Percentiles rank a stretch among this genome's conserved stretches.
These are phyloP conservation scores for Lecanicillium sp. DNA, from an alignment of 2,329 filamentous ascomycete genomes.

Conservation along the genomic window DNA sequence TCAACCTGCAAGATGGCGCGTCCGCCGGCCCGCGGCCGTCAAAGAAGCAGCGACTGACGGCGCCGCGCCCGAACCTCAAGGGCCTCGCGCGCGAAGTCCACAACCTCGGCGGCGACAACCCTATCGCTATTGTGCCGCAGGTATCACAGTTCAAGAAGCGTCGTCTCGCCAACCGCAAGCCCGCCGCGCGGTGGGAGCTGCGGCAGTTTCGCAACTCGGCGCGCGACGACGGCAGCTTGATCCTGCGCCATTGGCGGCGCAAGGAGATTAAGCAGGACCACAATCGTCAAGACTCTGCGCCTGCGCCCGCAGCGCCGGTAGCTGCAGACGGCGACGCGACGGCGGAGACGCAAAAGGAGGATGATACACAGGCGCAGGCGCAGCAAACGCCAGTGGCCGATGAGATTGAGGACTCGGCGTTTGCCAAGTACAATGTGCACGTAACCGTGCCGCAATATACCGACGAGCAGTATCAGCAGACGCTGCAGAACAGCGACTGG, in stretches of 20 bases:
- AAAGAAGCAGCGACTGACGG: conserved; percentile 68
- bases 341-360: conserved; percentile 12
- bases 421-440: conserved; percentile 82
- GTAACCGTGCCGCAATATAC: conserved; percentile 74
- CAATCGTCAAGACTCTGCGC: too few relatives aligned
- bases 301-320: conserved; percentile 9
- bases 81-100: conserved; percentile 60
- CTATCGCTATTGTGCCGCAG: conserved; percentile 58
- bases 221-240: conserved; percentile 57
- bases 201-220: conserved; percentile 70
- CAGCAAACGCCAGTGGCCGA: conserved; percentile 12
- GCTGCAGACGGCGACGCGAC: conserved; percentile 13
- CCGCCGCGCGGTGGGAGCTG: conserved; percentile 57
- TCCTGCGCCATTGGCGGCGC: conserved; percentile 74
- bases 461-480: conserved; percentile 75
- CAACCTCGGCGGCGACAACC: conserved; percentile 57
- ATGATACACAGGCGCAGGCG: conserved; percentile 14
- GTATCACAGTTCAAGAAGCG: conserved; percentile 52
- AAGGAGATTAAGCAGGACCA: conserved; percentile 43
- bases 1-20: conserved; percentile 62
- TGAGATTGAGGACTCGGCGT: conserved; percentile 53
- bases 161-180: conserved; percentile 45
- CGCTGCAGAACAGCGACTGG: conserved; percentile 72
- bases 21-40: conserved; percentile 42
- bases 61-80: conserved; percentile 52